phyloP scores from a whole-genome alignment of 192 early-diverging fungal genomes.

The Rhizophlyctis rosea region DNA sequence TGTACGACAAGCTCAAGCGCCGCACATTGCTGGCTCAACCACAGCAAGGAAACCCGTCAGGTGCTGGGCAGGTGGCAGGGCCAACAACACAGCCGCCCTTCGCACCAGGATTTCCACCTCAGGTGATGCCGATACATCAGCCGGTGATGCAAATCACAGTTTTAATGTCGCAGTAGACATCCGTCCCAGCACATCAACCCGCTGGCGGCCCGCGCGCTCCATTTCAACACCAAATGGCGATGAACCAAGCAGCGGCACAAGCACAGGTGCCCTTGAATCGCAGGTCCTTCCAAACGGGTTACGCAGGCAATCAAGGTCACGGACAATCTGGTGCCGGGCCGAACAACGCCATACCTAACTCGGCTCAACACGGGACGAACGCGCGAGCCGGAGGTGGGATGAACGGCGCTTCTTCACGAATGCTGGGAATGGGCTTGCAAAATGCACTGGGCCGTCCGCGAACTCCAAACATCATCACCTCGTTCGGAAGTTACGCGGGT shows the following conservation, averaged over 20 bases:
- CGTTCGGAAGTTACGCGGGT: neutral
- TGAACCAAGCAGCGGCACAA: no score
- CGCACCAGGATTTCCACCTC: no score
- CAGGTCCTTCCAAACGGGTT: no score
- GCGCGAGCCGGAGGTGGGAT: neutral
- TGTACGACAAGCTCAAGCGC: constrained; percentile 47
- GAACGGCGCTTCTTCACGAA: neutral
- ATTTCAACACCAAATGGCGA: no score
- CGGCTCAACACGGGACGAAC: no score
- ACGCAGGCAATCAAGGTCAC: neutral
- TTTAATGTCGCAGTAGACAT: no score
- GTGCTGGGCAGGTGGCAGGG: neutral
- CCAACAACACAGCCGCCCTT: neutral
- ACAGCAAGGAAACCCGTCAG: constrained; percentile 6
- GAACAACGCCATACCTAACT: neutral
- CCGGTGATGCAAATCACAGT: no score
- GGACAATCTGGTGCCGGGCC: neutral
- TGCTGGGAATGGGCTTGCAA: neutral
- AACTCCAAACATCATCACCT: neutral
- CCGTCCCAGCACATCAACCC: no score
- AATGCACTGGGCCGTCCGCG: neutral
- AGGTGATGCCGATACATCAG: no score
- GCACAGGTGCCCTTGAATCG: no score
- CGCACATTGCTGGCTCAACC: constrained; percentile 22
- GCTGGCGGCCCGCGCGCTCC: no score